Conservation (phyloP, 2,329 filamentous ascomycete genomes). For the Calonectria pseudoturangicola region DNA sequence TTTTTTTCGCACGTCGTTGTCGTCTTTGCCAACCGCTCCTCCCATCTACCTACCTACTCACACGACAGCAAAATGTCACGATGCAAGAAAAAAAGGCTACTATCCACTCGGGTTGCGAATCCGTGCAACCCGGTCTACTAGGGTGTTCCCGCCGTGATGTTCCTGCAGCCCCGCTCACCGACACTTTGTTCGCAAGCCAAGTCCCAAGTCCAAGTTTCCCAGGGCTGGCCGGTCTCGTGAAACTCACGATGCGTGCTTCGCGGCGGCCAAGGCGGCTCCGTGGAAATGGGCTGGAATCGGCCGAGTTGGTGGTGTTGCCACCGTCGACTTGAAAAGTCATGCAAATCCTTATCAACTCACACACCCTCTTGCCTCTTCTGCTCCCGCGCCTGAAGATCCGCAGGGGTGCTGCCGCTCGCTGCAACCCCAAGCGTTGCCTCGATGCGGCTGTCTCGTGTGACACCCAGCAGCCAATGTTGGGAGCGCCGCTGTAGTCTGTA, state of each 20-base stretch:
- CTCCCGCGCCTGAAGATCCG: slow-evolving; percentile 1
- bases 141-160: slow-evolving; percentile 51
- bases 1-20: no score
- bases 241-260: slow-evolving; percentile 27
- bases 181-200: slow-evolving; percentile 44
- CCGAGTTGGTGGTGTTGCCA: slow-evolving; percentile 28
- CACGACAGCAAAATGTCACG: slow-evolving; percentile 18
- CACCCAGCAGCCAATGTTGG: slow-evolving; percentile 25
- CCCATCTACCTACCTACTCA: not conserved
- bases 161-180: slow-evolving; percentile 55
- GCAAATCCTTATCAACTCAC: slow-evolving; percentile 33
- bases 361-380: slow-evolving; percentile 37
- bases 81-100: slow-evolving; percentile 15
- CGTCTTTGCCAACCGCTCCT: not conserved
- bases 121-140: slow-evolving; percentile 46
- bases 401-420: slow-evolving; percentile 31
- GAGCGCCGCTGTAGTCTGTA: no score
- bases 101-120: slow-evolving; percentile 47
- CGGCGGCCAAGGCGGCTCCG: slow-evolving; percentile 34
- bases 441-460: slow-evolving; percentile 35
- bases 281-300: slow-evolving; percentile 29
- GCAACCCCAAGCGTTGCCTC: slow-evolving; percentile 31
- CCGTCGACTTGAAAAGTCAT: not conserved
- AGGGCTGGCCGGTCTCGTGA: slow-evolving; percentile 6
- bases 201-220: slow-evolving; percentile 12